These are phyloP conservation scores for Leccinum incarnatum DNA, from an alignment of 768 basidiomycete species.

Conservation along the genomic window DNA sequence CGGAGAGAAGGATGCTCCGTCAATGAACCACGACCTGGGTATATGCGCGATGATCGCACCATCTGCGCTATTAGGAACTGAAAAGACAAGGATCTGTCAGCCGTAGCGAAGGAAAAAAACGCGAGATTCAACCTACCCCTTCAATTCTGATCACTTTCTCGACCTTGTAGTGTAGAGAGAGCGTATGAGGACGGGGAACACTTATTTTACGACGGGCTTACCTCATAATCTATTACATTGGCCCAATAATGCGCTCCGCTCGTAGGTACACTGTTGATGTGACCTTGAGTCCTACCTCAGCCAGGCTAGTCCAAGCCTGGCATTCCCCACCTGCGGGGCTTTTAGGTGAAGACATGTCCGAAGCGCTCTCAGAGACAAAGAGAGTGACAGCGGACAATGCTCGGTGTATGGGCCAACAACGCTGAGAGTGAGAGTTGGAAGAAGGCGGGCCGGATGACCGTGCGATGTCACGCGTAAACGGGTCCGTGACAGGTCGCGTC, in stretches of 20 bases:
- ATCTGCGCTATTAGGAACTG: too few relatives aligned
- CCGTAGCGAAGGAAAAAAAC: too few relatives aligned
- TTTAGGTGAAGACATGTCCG: slow-evolving; percentile 38
- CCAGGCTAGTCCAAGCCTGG: slow-evolving; percentile 40
- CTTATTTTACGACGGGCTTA: slow-evolving; percentile 21
- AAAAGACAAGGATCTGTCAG: too few relatives aligned
- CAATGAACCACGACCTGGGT: too few relatives aligned
- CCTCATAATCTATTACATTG: slow-evolving; percentile 53
- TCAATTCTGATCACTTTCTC: slow-evolving; percentile 61
- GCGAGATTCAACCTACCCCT: slow-evolving; percentile 36
- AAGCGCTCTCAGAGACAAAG: slow-evolving; percentile 54
- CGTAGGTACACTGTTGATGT: slow-evolving; percentile 41
- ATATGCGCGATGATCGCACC: too few relatives aligned
- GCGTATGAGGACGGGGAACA: neutral
- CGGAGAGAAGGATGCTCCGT: too few relatives aligned
- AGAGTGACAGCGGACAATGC: slow-evolving; percentile 51
- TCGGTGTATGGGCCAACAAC: slow-evolving; percentile 62
- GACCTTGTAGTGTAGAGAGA: slow-evolving; percentile 31
- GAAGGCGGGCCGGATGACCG: too few relatives aligned
- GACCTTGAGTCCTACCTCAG: slow-evolving; percentile 63
- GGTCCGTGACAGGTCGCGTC: too few relatives aligned
- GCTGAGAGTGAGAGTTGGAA: neutral
- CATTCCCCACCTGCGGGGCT: too few relatives aligned
- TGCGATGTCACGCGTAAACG: too few relatives aligned
- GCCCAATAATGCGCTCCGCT: slow-evolving; percentile 42